A percentile compares a stretch with the other conserved stretches of the same genome.
phyloP scores from a whole-genome alignment of 768 basidiomycete species.

The Russula sp. region DNA sequence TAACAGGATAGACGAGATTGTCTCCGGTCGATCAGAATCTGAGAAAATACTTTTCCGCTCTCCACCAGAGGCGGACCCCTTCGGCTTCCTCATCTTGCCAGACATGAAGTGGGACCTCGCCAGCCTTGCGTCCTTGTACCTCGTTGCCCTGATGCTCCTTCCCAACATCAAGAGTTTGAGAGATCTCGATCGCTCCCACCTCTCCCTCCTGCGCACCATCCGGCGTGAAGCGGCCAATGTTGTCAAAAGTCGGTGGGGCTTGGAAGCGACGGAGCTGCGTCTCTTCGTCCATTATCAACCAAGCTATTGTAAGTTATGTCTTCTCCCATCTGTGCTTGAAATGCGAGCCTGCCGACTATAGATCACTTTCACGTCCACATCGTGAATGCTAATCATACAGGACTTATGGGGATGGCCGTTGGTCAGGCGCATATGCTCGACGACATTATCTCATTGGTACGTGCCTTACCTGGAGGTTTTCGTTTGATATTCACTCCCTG shows the following conservation, averaged over 20 bases:
- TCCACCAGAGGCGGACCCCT: slow-evolving; percentile 32
- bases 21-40: slow-evolving; percentile 67
- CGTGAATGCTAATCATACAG: slow-evolving; percentile 62
- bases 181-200: slow-evolving; percentile 59
- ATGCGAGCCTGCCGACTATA: slow-evolving; percentile 27
- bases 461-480: slow-evolving; percentile 19
- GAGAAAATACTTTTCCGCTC: slow-evolving; percentile 62
- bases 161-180: slow-evolving; percentile 61
- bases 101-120: slow-evolving; percentile 96
- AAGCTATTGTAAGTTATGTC: slow-evolving; percentile 67
- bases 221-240: slow-evolving; percentile 44
- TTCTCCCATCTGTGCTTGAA: background rate
- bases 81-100: slow-evolving; percentile 73
- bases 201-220: slow-evolving; percentile 62
- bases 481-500: background rate
- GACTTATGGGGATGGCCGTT: slow-evolving; percentile 62
- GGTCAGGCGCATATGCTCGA: slow-evolving; percentile 93
- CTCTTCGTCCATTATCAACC: slow-evolving; percentile 95
- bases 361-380: slow-evolving; percentile 96
- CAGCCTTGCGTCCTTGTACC: slow-evolving; percentile 72
- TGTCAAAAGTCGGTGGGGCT: slow-evolving; percentile 57
- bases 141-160: slow-evolving; percentile 68
- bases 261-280: slow-evolving; percentile 54
- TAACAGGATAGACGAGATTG: slow-evolving; percentile 80
- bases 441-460: slow-evolving; percentile 79